Percentiles rank a stretch among this genome's conserved stretches.
These are phyloP conservation scores for Hibiscus trionum DNA, from an alignment of 345 rosid genomes.

Conservation along the genomic window DNA sequence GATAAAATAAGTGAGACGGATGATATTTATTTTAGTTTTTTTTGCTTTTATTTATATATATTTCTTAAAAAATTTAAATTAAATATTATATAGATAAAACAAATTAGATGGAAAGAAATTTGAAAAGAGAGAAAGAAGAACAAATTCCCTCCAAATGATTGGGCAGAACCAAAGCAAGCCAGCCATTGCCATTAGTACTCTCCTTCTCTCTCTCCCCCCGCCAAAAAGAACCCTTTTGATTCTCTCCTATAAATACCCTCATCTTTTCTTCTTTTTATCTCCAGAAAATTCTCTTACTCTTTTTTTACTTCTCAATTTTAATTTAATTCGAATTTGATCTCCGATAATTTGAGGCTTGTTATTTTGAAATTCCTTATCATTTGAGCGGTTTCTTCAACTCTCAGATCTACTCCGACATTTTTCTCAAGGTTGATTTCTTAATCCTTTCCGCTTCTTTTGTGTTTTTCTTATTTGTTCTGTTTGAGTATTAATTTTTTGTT, in stretches of 20 bases:
- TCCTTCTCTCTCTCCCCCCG: conserved; percentile 8
- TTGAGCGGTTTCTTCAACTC: not conserved
- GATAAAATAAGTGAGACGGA: too few species aligned
- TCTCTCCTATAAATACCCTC: conserved; percentile 8
- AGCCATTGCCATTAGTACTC: conserved; percentile 1
- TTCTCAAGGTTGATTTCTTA: not conserved
- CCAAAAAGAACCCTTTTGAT: conserved; percentile 13
- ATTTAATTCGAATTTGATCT: not conserved
- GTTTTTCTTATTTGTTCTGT: not conserved
- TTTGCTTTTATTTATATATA: too few species aligned
- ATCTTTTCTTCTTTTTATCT: not conserved
- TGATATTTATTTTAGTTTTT: too few species aligned
- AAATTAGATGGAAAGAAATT: not conserved
- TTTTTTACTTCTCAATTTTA: not conserved
- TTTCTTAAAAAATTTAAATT: too few species aligned
- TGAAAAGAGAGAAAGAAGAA: conserved; percentile 30
- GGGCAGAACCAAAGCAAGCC: conserved; percentile 25
- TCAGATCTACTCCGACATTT: not conserved
- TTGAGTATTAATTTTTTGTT: not conserved
- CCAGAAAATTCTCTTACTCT: not conserved
- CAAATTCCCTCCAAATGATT: conserved; percentile 77
- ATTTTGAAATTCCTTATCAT: not conserved
- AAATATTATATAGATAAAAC: too few species aligned
- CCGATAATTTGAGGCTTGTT: not conserved
- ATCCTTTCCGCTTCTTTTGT: not conserved